These are phyloP conservation scores for Galerina marginata DNA, from an alignment of 768 basidiomycete genomes.

Conservation along the genomic window DNA sequence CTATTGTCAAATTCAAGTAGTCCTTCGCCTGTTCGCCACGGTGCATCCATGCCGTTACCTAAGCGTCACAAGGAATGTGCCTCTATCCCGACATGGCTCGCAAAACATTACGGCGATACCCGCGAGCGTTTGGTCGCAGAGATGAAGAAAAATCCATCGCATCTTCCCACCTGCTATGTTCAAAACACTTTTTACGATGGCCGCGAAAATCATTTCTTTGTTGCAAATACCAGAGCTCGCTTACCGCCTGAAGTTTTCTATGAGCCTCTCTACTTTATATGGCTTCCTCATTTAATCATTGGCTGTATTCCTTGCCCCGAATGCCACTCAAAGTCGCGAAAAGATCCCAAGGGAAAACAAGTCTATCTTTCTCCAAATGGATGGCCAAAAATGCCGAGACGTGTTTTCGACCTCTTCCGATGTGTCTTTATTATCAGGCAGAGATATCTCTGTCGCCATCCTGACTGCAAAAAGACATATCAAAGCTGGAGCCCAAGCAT, in stretches of 20 bases:
- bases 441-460: conserved; percentile 2
- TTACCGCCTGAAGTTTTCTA: conserved; percentile 12
- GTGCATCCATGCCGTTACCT: background rate
- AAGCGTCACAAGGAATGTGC: background rate
- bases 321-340: conserved; percentile 12
- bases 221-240: too few species aligned
- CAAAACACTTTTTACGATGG: background rate
- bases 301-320: conserved; percentile 18
- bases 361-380: conserved; percentile 9
- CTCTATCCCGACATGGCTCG: background rate
- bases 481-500: conserved; percentile 1
- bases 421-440: conserved; percentile 21
- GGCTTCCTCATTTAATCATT: conserved; percentile 20
- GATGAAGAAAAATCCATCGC: background rate
- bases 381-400: conserved; percentile 17
- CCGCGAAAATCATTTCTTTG: too few species aligned
- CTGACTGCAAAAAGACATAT: background rate
- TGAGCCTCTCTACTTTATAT: conserved; percentile 19
- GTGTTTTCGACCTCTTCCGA: conserved; percentile 19
- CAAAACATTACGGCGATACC: background rate
- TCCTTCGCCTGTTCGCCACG: background rate
- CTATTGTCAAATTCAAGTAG: too few species aligned
- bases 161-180: background rate
- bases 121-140: background rate
- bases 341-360: conserved; percentile 7